Evolutionary conservation across 2,329 filamentous ascomycete species (phyloP).

Genomic region (Endoconidiophora polonica): DNA sequence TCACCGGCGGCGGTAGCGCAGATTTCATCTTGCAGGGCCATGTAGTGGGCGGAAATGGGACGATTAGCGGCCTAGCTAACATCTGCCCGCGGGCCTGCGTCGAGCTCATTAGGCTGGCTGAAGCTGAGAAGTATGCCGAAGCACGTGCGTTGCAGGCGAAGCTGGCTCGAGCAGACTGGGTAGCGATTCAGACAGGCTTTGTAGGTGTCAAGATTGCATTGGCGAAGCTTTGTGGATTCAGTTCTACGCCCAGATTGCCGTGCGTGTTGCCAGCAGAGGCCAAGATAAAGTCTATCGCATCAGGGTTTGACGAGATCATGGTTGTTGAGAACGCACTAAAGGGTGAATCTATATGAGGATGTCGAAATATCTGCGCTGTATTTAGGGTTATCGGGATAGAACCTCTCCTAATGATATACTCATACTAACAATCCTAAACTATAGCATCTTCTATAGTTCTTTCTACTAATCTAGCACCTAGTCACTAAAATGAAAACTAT

Average conservation of each 20-base stretch:
- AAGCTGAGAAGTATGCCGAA: constrained; percentile 20
- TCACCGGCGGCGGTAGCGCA: constrained; percentile 27
- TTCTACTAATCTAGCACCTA: constrained; percentile 2
- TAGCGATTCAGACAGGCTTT: constrained; percentile 31
- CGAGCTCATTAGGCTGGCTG: constrained; percentile 21
- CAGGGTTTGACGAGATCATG: constrained; percentile 23
- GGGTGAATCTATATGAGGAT: too few relatives aligned
- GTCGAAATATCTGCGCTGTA: too few relatives aligned
- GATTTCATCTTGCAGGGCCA: constrained; percentile 27
- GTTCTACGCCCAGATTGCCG: constrained; percentile 24
- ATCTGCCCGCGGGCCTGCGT: constrained; percentile 23
- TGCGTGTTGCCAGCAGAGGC: constrained; percentile 22
- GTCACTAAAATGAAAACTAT: constrained; percentile 27
- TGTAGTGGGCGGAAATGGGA: constrained; percentile 24
- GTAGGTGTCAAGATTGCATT: constrained; percentile 31
- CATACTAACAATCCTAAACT: background rate
- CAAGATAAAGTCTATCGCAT: constrained; percentile 20
- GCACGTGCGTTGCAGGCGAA: constrained; percentile 24
- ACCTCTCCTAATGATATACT: background rate
- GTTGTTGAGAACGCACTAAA: constrained; percentile 16
- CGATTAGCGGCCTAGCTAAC: constrained; percentile 26
- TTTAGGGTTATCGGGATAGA: too few relatives aligned
- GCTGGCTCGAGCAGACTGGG: constrained; percentile 30
- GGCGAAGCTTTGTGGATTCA: constrained; percentile 24
- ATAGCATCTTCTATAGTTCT: background rate